Evolutionary conservation across 1,284 basidiomycete genomes (phyloP).

Genomic region (Athelia psychrophila): DNA sequence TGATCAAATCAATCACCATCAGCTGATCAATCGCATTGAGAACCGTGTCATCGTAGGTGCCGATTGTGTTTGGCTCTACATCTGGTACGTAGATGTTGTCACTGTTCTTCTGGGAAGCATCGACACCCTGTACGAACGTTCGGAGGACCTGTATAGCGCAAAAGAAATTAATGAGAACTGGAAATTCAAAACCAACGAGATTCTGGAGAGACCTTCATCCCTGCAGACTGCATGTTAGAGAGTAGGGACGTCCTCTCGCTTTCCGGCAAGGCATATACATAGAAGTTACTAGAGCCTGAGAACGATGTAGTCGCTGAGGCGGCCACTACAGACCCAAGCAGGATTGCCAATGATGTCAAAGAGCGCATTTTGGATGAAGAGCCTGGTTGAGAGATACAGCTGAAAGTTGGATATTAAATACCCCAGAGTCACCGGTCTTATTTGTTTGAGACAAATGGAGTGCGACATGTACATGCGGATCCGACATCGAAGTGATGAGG

Average conservation of each 20-base stretch:
- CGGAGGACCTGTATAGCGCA: constrained; percentile 14
- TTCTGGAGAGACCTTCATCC: constrained; percentile 16
- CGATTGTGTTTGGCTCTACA: constrained; percentile 20
- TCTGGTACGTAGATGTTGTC: constrained; percentile 16
- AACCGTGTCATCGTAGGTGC: constrained; percentile 22
- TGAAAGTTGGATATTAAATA: too few species aligned
- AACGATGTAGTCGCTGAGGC: background rate
- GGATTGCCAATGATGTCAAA: too few species aligned
- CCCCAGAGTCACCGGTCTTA: too few species aligned
- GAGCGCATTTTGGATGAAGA: too few species aligned
- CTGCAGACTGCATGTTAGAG: constrained; percentile 20
- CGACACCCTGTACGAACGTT: constrained; percentile 21
- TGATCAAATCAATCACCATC: constrained; percentile 15
- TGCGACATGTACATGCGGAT: too few species aligned
- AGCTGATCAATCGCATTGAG: constrained; percentile 22
- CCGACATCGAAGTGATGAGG: too few species aligned
- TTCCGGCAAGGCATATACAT: constrained; percentile 16
- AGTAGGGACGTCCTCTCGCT: constrained; percentile 17
- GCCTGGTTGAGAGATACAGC: too few species aligned
- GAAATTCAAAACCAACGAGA: too few species aligned
- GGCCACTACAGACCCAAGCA: too few species aligned
- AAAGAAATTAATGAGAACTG: background rate
- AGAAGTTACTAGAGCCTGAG: constrained; percentile 15
- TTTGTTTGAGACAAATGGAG: too few species aligned
- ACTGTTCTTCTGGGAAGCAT: constrained; percentile 20